Percentiles rank a stretch among this genome's conserved stretches.
Conservation (phyloP, 371 early-diverging fungal species). For the Mortierella sp. region DNA sequence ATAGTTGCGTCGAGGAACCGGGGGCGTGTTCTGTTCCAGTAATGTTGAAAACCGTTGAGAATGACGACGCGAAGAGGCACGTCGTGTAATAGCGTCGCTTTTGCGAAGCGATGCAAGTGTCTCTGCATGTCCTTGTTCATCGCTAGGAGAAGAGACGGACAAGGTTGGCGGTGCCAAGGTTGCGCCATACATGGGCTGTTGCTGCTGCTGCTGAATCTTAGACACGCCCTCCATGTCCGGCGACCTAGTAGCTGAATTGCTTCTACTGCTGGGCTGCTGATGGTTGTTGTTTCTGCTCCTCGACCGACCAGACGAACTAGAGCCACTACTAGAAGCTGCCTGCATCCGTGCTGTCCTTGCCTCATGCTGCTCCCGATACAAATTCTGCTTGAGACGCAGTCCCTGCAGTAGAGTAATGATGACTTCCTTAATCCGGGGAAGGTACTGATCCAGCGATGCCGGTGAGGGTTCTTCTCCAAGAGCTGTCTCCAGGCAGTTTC, state of each 20-base stretch:
- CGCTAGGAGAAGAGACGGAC: slow-evolving; percentile 22
- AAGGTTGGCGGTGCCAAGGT: slow-evolving; percentile 12
- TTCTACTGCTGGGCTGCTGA: not conserved
- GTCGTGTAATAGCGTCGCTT: slow-evolving; percentile 47
- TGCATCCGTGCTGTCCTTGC: slow-evolving; percentile 24
- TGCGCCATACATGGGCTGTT: slow-evolving; percentile 5
- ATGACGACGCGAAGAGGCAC: slow-evolving; percentile 49
- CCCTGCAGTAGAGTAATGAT: slow-evolving; percentile 65
- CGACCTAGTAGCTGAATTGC: slow-evolving; percentile 19
- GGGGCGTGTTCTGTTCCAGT: slow-evolving; percentile 35
- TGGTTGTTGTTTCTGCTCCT: not conserved
- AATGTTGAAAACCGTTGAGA: slow-evolving; percentile 40
- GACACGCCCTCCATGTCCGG: slow-evolving; percentile 24
- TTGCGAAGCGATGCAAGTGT: slow-evolving; percentile 60
- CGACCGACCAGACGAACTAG: not conserved
- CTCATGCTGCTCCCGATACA: slow-evolving; percentile 53
- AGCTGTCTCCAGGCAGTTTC: slow-evolving; percentile 58
- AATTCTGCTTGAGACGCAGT: slow-evolving; percentile 63
- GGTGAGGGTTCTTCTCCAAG: slow-evolving; percentile 62
- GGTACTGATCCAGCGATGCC: slow-evolving; percentile 60
- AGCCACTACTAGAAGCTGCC: slow-evolving; percentile 2
- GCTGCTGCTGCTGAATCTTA: too few species aligned
- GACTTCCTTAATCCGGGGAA: slow-evolving; percentile 67
- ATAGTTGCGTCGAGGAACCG: slow-evolving; percentile 19
- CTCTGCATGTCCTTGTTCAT: slow-evolving; percentile 39